Evolutionary conservation across 2,329 filamentous ascomycete species (phyloP), one percentile per base, ranked within the genome.

Genomic region (Dendrostoma leiphaemia): DNA sequence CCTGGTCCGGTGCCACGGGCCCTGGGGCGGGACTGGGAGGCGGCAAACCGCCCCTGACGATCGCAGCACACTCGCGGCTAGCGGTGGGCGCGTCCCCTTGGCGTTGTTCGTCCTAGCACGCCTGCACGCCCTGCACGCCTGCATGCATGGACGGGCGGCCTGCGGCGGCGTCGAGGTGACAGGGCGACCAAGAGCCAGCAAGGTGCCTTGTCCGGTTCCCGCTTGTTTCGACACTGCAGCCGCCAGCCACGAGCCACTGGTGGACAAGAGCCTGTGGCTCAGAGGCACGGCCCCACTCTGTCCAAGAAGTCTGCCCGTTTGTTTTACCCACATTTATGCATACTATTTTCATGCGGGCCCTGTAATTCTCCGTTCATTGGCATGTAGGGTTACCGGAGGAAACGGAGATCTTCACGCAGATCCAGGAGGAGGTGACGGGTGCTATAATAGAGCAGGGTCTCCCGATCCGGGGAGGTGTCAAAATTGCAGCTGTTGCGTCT

Each of bases 31-130:
- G 37, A 17, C 21, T 9, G 48, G 28, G 26, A 24, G 38, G 48
- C 48, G 48, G 48, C 40, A 44, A 44, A 51, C 23, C 8, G 8
- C 40, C 48, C 48, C 48, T 51, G 48, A 44, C 41, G 48, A 45
- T 51, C 48, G 24, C 37, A 29, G 26, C 17, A 24, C 26, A 32
- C 26, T 28, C 21, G 35, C 47, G 35, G 35, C 47, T 13, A 8
- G 19, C 26, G 19, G 41, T 31, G 24, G n/a, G n/a, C n/a, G 24
- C 19, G 44, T 34, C 21, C 26, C 44, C n/a, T n/a, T n/a, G n/a
- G n/a, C n/a, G n/a, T n/a, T n/a, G n/a, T n/a, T n/a, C n/a, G n/a
- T n/a, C n/a, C n/a, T n/a, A n/a, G n/a, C n/a, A n/a, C n/a, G n/a
- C n/a, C n/a, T n/a, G n/a, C n/a, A n/a, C n/a, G n/a, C n/a, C n/a